Evolutionary conservation across 164 flowering plant genomes (phyloP), one percentile per base, ranked within the genome.

Genomic region (Vitis labrusca): DNA sequence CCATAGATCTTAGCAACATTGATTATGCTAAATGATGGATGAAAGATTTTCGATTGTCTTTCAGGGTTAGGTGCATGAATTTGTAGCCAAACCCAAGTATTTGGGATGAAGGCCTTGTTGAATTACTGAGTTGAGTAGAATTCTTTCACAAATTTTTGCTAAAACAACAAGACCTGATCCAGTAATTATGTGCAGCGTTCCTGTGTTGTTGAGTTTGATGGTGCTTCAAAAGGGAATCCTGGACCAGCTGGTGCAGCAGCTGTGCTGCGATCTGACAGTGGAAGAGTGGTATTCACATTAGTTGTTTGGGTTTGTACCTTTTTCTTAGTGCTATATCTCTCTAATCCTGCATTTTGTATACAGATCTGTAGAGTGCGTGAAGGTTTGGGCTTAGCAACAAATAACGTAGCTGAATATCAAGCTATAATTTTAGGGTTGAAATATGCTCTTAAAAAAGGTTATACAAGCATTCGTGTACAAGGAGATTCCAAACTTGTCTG

Each of bases 171-270:
- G 17, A 8, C 29, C 60, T 69, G 63, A 55, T 55, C 48, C 8
- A 44, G 1, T 58, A 51, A 51, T 48, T 37, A 32, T 63, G 11
- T 71, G 70, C 78, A 93, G 96, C 68, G 48, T 1, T 79, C 87
- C 48, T 93, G 92, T 76, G 62, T 79, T 72, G 79, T 95, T 66
- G 89, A 93, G 84, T 93, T 96, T 81, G 98, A 96, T 85, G 99
- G 99, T 70, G 97, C 97, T 63, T 88, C 97, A 60, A 95, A 91
- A 80, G 97, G 97, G 73, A 96, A 96, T 80, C 98, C 99, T 70
- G 98, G 99, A 73, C 83, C 19, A 77, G 89, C 95, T 77, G 98
- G 97, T 67, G 97, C 98, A 52, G 98, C 93, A 67, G 99, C 90
- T 73, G 75, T 95, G 32, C 73, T 95, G 66, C 87, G 92, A 57